Evolutionary conservation across 331 rosid genomes (phyloP).

Genomic region (Rhamnella rubrinervis): DNA sequence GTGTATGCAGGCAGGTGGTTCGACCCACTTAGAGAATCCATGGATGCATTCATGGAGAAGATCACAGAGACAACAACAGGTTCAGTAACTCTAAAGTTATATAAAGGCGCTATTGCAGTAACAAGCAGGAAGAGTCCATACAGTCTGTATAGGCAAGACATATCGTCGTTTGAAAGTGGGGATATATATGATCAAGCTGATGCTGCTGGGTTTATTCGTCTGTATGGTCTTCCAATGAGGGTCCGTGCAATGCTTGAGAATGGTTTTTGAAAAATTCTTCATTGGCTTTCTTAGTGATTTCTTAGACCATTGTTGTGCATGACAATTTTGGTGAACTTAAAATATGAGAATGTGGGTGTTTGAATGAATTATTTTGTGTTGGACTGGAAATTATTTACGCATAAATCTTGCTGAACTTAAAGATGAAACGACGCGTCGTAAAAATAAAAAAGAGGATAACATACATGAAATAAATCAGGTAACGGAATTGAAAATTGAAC

Average conservation of each 20-base stretch:
- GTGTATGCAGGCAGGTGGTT: constrained; percentile 97
- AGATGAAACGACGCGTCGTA: too few relatives aligned
- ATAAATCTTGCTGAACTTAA: too few relatives aligned
- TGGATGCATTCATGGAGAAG: constrained; percentile 90
- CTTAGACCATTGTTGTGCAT: too few relatives aligned
- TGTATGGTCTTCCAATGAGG: constrained; percentile 85
- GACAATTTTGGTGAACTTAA: too few relatives aligned
- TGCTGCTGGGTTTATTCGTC: constrained; percentile 90
- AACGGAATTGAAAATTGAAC: too few relatives aligned
- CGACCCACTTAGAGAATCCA: constrained; percentile 81
- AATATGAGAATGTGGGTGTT: too few relatives aligned
- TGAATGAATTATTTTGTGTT: too few relatives aligned
- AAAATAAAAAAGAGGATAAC: too few relatives aligned
- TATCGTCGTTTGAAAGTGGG: constrained; percentile 84
- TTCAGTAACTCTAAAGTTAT: constrained; percentile 66
- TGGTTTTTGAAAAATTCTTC: constrained; percentile 34
- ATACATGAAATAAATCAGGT: too few relatives aligned
- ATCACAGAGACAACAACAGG: constrained; percentile 80
- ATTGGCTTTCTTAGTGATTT: too few relatives aligned
- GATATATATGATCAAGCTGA: constrained; percentile 89
- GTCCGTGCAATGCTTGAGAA: constrained; percentile 85
- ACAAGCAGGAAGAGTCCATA: constrained; percentile 62
- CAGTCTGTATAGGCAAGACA: constrained; percentile 85
- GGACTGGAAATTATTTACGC: too few relatives aligned
- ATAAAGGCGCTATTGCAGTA: constrained; percentile 74